Conservation (phyloP, 352 stramenopile genomes). For the Aphanomyces astaci region DNA sequence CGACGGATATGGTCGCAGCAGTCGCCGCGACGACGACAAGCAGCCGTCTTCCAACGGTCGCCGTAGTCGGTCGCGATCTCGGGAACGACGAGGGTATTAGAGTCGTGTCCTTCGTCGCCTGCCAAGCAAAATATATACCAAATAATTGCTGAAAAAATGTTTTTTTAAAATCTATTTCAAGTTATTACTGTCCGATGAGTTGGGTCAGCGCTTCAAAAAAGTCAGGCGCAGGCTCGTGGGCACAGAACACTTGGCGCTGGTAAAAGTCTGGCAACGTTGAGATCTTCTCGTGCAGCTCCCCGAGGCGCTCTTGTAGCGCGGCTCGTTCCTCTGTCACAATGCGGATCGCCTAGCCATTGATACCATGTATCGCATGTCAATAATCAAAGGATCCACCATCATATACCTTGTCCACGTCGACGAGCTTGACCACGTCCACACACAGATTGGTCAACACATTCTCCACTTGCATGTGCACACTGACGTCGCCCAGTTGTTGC, state of each 20-base stretch:
- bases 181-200: conserved; percentile 22
- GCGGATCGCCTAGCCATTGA: not conserved
- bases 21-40: not conserved
- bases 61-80: conserved; percentile 13
- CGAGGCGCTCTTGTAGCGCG: conserved; percentile 59
- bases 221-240: conserved; percentile 50
- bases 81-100: not conserved
- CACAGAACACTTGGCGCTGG: conserved; percentile 78
- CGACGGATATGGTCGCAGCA: not conserved
- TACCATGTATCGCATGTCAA: too few relatives aligned
- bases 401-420: conserved; percentile 54
- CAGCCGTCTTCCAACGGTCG: not conserved
- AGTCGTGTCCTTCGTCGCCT: not conserved
- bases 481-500: conserved; percentile 42
- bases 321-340: conserved; percentile 58
- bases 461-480: conserved; percentile 44
- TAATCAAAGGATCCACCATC: too few relatives aligned
- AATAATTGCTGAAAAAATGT: too few relatives aligned
- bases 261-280: conserved; percentile 80
- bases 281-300: conserved; percentile 72
- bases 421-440: conserved; percentile 43
- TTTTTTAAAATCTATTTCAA: too few relatives aligned
- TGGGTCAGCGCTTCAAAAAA: conserved; percentile 78
- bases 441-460: conserved; percentile 44
- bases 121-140: not conserved